phyloP scores from a whole-genome alignment of 345 rosid genomes.

The Boechera divaricarpa region DNA sequence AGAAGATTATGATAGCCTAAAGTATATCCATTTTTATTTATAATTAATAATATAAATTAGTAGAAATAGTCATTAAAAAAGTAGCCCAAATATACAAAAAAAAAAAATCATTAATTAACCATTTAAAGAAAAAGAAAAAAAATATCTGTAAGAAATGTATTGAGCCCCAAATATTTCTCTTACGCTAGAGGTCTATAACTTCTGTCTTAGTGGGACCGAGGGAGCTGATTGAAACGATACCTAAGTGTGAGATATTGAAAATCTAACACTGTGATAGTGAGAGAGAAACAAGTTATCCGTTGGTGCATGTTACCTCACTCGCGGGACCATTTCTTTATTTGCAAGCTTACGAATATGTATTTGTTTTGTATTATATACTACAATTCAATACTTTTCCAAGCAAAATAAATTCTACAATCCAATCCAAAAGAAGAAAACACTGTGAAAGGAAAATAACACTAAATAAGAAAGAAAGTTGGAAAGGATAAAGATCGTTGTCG shows the following conservation, averaged over 20 bases:
- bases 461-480: not conserved
- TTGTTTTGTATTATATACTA: not conserved
- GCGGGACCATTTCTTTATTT: conserved; percentile 34
- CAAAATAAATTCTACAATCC: not conserved
- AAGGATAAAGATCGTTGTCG: conserved; percentile 30
- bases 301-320: conserved; percentile 43
- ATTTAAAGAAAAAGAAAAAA: not conserved
- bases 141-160: not conserved
- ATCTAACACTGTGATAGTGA: conserved; percentile 29
- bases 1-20: not conserved
- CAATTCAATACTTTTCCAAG: not conserved
- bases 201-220: conserved; percentile 10
- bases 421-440: conserved; percentile 26
- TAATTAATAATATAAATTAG: no score
- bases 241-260: conserved; percentile 32
- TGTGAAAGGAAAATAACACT: conserved; percentile 9
- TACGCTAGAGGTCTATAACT: not conserved
- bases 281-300: conserved; percentile 24
- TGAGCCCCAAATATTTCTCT: not conserved
- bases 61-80: not conserved
- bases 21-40: not conserved
- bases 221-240: conserved; percentile 39
- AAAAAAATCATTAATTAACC: no score
- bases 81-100: not conserved
- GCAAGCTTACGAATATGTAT: conserved; percentile 25